Base-by-base conservation (phyloP, 306 rosid species). In the Inga oerstediana region DNA sequence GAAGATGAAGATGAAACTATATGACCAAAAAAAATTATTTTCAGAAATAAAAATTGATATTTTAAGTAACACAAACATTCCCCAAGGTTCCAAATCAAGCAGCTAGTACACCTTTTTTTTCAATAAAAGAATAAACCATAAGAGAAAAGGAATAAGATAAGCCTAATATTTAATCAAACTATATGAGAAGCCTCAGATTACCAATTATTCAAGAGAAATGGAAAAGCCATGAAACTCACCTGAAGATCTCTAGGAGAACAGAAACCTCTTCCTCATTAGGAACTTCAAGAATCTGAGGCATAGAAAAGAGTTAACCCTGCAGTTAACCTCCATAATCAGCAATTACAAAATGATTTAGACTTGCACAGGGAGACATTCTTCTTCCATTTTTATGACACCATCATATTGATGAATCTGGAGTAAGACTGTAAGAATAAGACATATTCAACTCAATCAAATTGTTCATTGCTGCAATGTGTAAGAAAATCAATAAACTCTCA, bases 191-290 rank as follows among this genome's bases (percentile, higher is more conserved):
- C 72, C 72, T 35, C 22, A 16, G 30, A 19, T 68, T 68, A 68
- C 24, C 19, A 39, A 48, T 72, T 80, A 61, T 79, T 65, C 41
- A 46, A 80, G 72, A 79, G 59, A 69, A 48, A 37, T 52, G 45
- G 48, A 35, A 73, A 27, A 56, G 69, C 59, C 64, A 64, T 75
- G 74, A 75, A 75, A 91, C 92, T 89, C 90, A 92, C 99, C 92
- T 92, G 85, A 96, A 96, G 94, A 92, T 96, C 86, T 92, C 97
- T 86, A 89, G 84, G 80, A 96, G 98, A 80, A 96, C 89, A 83
- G 99, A 84, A 87, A 96, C 97, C 93, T 96, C 99, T 88, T 96
- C 98, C 83, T 91, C 97, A 48, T 85, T 85, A 7, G 98, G 97
- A 75, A 91, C 93, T 90, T 92, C 94, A 80, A 93, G 89, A 92